Percentiles rank a stretch among this genome's conserved stretches.
Evolutionary conservation across 2,329 filamentous ascomycete genomes (phyloP).

Genomic region (Alternaria viburni): DNA sequence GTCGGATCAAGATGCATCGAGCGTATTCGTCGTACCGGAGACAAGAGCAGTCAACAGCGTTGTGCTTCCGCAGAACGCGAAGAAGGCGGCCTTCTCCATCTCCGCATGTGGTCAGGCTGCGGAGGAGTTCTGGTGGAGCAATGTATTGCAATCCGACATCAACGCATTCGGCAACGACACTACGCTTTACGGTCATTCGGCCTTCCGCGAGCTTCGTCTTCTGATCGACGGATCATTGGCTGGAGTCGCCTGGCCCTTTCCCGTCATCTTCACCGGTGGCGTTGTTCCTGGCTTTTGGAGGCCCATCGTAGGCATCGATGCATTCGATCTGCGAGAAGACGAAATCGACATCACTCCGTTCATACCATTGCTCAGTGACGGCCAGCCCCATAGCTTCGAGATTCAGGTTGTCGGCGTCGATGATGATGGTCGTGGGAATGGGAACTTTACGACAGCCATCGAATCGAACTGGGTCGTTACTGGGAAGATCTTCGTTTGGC

Average conservation of each 20-base stretch:
- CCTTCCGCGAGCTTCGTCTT: constrained; percentile 80
- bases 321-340: constrained; percentile 78
- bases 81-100: constrained; percentile 76
- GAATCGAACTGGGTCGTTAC: constrained; percentile 76
- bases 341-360: constrained; percentile 84
- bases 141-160: constrained; percentile 69
- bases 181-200: constrained; percentile 69
- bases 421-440: constrained; percentile 59
- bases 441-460: constrained; percentile 61
- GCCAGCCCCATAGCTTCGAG: constrained; percentile 68
- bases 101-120: constrained; percentile 75
- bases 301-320: constrained; percentile 78
- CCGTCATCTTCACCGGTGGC: constrained; percentile 82
- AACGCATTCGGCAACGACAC: constrained; percentile 65
- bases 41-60: constrained; percentile 66
- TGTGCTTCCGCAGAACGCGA: constrained; percentile 69
- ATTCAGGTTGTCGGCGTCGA: constrained; percentile 71
- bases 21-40: constrained; percentile 71
- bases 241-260: constrained; percentile 81
- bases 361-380: constrained; percentile 72
- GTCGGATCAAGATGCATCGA: constrained; percentile 60
- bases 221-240: constrained; percentile 74
- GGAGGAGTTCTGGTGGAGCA: constrained; percentile 89
- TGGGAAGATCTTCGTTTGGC: constrained; percentile 82
- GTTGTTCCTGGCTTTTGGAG: constrained; percentile 78